Evolutionary conservation across 306 rosid genomes (phyloP).

Genomic region (Carpinus viminea): DNA sequence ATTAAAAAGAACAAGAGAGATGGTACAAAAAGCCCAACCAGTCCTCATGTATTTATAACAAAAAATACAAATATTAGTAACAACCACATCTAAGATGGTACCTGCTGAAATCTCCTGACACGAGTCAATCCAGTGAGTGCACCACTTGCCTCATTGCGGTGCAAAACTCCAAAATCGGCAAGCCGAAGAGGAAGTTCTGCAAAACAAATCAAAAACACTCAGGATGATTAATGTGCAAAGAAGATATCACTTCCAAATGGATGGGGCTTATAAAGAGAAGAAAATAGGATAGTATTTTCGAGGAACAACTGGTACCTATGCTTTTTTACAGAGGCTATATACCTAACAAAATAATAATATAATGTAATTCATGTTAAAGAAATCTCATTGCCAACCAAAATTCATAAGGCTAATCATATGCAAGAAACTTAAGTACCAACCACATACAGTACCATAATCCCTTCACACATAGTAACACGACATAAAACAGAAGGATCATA

Average conservation of each 20-base stretch:
- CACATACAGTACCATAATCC: neutral
- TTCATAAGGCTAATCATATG: neutral
- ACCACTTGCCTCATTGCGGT: constrained; percentile 98
- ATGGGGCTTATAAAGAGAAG: neutral
- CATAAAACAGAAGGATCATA: neutral
- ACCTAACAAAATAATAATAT: neutral
- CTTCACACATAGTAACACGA: neutral
- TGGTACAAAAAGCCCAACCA: neutral
- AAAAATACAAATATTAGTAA: neutral
- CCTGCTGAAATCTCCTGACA: constrained; percentile 98
- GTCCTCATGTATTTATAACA: neutral
- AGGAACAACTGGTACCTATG: neutral
- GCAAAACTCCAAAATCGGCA: constrained; percentile 98
- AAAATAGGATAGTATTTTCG: neutral
- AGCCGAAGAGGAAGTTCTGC: constrained; percentile 95
- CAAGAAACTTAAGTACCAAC: neutral
- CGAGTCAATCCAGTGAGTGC: constrained; percentile 97
- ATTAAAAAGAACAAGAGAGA: neutral
- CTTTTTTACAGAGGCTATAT: neutral
- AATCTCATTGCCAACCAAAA: neutral
- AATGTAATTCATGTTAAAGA: neutral
- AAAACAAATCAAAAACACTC: constrained; percentile 19
- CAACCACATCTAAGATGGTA: constrained; percentile 25
- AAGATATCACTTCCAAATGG: neutral
- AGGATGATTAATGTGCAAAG: neutral